phyloP scores from a whole-genome alignment of 768 basidiomycete species.

The Holtermanniella nyarrowii region DNA sequence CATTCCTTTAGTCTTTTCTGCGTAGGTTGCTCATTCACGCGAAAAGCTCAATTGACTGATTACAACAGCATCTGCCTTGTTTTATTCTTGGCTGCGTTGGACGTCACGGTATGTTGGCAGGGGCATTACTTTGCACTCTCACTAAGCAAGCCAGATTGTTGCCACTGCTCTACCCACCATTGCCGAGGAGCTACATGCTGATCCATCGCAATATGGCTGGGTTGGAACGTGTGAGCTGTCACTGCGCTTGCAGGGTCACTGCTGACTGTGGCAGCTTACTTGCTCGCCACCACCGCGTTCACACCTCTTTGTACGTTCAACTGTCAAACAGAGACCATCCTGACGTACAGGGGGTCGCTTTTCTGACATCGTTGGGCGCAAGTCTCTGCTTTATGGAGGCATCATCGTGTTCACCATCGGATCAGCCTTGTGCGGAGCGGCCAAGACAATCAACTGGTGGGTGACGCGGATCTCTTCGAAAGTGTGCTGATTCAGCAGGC shows the following conservation, averaged over 20 bases:
- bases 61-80: conserved; percentile 18
- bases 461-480: not conserved
- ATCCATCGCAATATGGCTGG: conserved; percentile 33
- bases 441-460: conserved; percentile 10
- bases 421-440: conserved; percentile 29
- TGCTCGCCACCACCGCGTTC: conserved; percentile 3
- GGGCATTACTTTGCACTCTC: not conserved
- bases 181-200: conserved; percentile 28
- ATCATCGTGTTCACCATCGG: conserved; percentile 25
- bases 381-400: conserved; percentile 23
- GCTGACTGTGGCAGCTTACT: conserved; percentile 8
- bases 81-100: conserved; percentile 29
- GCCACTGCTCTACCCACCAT: conserved; percentile 33
- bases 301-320: not conserved
- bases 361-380: conserved; percentile 37
- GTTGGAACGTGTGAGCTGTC: conserved; percentile 24
- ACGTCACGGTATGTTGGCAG: conserved; percentile 19
- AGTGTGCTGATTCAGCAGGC: conserved; percentile 2
- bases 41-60: not conserved
- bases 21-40: conserved; percentile 11
- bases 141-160: conserved; percentile 11
- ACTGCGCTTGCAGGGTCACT: not conserved
- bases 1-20: conserved; percentile 25
- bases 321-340: not conserved
- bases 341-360: conserved; percentile 14